A percentile compares a stretch with the other conserved stretches of the same genome.
Evolutionary conservation across 2,329 filamentous ascomycete genomes (phyloP).

Genomic region (Boeremia exigua): DNA sequence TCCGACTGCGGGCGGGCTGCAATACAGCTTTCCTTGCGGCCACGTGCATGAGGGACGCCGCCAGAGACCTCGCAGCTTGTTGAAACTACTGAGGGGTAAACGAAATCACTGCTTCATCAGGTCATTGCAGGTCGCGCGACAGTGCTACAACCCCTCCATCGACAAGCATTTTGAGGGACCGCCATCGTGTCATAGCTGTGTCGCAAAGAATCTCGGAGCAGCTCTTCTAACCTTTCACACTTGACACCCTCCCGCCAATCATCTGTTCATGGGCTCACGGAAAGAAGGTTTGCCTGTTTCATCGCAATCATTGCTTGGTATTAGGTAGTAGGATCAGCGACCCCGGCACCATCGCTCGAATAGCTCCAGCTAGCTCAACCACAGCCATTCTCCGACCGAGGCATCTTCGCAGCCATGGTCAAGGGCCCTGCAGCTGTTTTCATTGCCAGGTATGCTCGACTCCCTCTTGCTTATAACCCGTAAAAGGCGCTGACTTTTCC

Average conservation of each 20-base stretch:
- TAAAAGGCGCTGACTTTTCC: slow-evolving; percentile 19
- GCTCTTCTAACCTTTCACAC: slow-evolving; percentile 8
- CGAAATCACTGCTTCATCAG: slow-evolving; percentile 1
- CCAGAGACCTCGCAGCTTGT: slow-evolving; percentile 6
- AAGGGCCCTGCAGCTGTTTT: slow-evolving; percentile 57
- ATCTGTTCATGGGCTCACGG: background rate
- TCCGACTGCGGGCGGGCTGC: slow-evolving; percentile 2
- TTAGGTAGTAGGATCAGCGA: background rate
- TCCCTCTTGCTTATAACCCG: slow-evolving; percentile 4
- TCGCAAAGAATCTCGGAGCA: slow-evolving; percentile 23
- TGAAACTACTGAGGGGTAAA: slow-evolving; percentile 7
- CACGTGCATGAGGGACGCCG: slow-evolving; percentile 20
- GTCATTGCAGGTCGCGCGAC: slow-evolving; percentile 14
- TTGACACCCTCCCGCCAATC: slow-evolving; percentile 1
- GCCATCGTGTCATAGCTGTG: slow-evolving; percentile 32
- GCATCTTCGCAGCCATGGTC: slow-evolving; percentile 43
- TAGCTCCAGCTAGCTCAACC: slow-evolving; percentile 15
- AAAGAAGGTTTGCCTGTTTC: slow-evolving; percentile 9
- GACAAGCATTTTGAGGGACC: slow-evolving; percentile 12
- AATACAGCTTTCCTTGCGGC: slow-evolving; percentile 7
- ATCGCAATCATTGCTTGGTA: background rate
- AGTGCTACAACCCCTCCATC: slow-evolving; percentile 12
- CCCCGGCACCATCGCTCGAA: background rate
- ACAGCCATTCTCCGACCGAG: slow-evolving; percentile 5
- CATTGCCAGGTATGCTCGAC: slow-evolving; percentile 53